Percentiles rank a stretch among this genome's conserved stretches.
Conservation (phyloP, 345 rosid genomes). For the Lepidium sativum region DNA sequence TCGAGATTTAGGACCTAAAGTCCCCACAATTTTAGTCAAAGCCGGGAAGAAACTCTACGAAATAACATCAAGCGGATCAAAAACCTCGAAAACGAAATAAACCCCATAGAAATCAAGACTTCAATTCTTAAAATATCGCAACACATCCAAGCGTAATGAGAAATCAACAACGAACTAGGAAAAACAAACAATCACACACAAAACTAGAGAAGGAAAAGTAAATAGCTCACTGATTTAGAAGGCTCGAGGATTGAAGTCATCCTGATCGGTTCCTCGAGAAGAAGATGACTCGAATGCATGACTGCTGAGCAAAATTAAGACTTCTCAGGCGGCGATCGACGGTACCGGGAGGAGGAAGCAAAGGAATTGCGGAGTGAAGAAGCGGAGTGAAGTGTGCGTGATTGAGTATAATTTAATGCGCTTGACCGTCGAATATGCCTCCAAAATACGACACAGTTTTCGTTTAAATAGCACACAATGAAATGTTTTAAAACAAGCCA, state of each 20-base stretch:
- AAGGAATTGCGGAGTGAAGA: not conserved
- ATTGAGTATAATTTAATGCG: conserved; percentile 9
- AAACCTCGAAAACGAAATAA: not conserved
- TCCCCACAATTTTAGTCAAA: conserved; percentile 90
- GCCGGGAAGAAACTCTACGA: conserved; percentile 83
- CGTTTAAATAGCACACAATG: not conserved
- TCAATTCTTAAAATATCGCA: not conserved
- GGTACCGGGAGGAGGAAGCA: not conserved
- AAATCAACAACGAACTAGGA: not conserved
- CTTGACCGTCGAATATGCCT: conserved; percentile 22
- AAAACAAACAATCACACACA: not conserved
- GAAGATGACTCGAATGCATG: conserved; percentile 91
- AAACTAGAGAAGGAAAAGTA: not conserved
- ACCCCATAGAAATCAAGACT: not conserved
- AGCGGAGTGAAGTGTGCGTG: conserved; percentile 5
- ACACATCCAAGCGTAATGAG: not conserved
- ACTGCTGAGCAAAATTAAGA: conserved; percentile 6
- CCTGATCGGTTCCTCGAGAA: conserved; percentile 95
- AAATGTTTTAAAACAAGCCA: not conserved
- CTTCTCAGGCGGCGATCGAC: not conserved
- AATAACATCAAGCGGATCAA: not conserved
- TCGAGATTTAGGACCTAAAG: conserved; percentile 72
- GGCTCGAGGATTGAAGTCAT: conserved; percentile 96
- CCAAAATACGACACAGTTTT: not conserved
- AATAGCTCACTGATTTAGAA: conserved; percentile 60